A percentile compares a stretch with the other conserved stretches of the same genome.
phyloP scores from a whole-genome alignment of 164 flowering plant genomes.

The Cinnamomum micranthum region DNA sequence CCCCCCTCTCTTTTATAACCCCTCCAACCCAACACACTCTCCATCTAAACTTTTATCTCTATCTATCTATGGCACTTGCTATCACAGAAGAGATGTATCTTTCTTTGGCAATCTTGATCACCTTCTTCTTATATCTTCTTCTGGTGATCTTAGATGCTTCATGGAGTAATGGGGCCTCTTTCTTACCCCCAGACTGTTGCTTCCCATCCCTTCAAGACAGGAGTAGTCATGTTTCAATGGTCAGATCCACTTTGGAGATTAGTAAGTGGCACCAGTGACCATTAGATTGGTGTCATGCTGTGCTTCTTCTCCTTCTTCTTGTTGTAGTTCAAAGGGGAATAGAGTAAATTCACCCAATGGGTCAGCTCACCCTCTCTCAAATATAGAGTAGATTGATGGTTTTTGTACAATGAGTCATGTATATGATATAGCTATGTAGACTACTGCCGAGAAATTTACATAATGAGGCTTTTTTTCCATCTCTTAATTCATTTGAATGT shows the following conservation, averaged over 20 bases:
- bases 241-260: background rate
- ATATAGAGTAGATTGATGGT: too few species aligned
- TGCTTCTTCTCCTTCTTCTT: background rate
- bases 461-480: too few species aligned
- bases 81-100: conserved; percentile 9
- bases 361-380: background rate
- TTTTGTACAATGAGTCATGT: too few species aligned
- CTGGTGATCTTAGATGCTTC: conserved; percentile 13
- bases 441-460: too few species aligned
- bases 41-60: background rate
- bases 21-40: background rate
- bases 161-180: conserved; percentile 15
- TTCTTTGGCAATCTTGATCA: conserved; percentile 2
- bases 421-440: too few species aligned
- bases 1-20: background rate
- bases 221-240: background rate
- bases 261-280: background rate
- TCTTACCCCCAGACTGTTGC: conserved; percentile 14
- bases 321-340: background rate
- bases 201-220: conserved; percentile 8
- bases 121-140: conserved; percentile 9
- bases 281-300: background rate
- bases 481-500: too few species aligned
- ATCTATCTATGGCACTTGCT: background rate
- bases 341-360: background rate